Conservation (phyloP, 1,284 basidiomycete species). For the Fomitopsis schrenkii region DNA sequence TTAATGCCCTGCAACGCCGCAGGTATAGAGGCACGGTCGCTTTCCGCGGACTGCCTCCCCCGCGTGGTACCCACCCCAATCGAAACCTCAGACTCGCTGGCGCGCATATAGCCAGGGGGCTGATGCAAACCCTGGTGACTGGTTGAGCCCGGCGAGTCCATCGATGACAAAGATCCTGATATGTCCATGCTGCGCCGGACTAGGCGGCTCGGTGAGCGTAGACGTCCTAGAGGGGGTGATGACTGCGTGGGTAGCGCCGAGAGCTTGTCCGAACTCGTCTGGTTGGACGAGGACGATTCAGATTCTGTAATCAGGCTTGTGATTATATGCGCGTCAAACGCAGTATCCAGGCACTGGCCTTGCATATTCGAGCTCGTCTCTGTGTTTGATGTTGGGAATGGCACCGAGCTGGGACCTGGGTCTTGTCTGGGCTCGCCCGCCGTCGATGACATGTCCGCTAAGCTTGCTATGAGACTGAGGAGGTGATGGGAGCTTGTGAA, state of each 20-base stretch:
- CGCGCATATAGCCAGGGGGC: slow-evolving; percentile 13
- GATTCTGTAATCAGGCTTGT: slow-evolving; percentile 15
- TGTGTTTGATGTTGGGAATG: slow-evolving; percentile 8
- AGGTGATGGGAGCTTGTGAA: neutral
- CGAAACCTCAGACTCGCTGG: slow-evolving; percentile 28
- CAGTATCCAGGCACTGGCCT: neutral
- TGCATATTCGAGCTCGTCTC: neutral
- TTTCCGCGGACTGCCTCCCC: slow-evolving; percentile 40
- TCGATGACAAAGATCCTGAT: slow-evolving; percentile 24
- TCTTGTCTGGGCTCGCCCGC: neutral
- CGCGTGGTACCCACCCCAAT: slow-evolving; percentile 26
- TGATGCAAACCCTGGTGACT: slow-evolving; percentile 14
- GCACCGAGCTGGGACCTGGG: slow-evolving; percentile 5
- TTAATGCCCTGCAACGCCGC: slow-evolving; percentile 27
- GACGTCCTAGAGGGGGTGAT: slow-evolving; percentile 25
- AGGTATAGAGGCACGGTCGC: slow-evolving; percentile 28
- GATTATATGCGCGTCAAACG: neutral
- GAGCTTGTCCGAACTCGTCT: slow-evolving; percentile 36
- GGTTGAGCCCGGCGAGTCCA: slow-evolving; percentile 18
- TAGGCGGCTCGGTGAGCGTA: slow-evolving; percentile 17
- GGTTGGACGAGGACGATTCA: slow-evolving; percentile 27
- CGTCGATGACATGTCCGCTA: neutral
- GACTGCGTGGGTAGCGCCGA: slow-evolving; percentile 33
- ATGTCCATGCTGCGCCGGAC: slow-evolving; percentile 23
- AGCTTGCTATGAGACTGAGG: neutral